Base-by-base conservation (phyloP, 345 rosid genomes). In the Cochlearia excelsa region DNA sequence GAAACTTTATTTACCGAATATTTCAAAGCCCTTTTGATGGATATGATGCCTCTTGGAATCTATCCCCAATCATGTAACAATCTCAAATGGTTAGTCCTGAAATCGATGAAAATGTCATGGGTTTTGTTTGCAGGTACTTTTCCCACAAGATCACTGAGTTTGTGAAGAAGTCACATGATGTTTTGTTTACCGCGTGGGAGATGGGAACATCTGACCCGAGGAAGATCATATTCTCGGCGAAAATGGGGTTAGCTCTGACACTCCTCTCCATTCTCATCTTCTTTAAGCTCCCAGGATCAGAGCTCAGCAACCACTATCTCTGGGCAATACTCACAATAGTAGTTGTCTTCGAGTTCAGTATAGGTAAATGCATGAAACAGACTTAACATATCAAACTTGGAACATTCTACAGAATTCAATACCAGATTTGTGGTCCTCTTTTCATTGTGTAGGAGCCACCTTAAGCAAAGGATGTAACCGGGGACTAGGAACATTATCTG, bases 291-390 rank as follows among this genome's bases (percentile, higher is more conserved):
- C 83, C 90, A 1, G 63, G 77, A 52, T 46, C 71, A 47, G 87
- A 79, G 35, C 68, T 80, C 61, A 75, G 83, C 66, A 78, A 73
- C 51, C 79, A 87, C 77, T 87, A 74, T 37, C 82, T 91, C 51
- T 91, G 98, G 98, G 94, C 96, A 30, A 76, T 85, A 54, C 94
- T 91, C 51, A 91, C 94, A 4, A 84, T 87, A 41, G 82, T 87
- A 9, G 95, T 88, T 38, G 67, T 85, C 54, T 91, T 91, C 61
- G 98, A 91, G 66, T 91, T 85, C 80, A 87, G 86, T 45, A 84
- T 87, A 61, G 96, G 96, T 87, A 74, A 26, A 39, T 30, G 48
- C 69, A 57, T 30, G 48, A 64, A 57, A 50, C 30, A 56, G 43
- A 62, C 11, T 34, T 49, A 42, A 39, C 33, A 30, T 38, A 60